Conservation (phyloP, 164 flowering plant genomes). For the Amborella trichopoda region DNA sequence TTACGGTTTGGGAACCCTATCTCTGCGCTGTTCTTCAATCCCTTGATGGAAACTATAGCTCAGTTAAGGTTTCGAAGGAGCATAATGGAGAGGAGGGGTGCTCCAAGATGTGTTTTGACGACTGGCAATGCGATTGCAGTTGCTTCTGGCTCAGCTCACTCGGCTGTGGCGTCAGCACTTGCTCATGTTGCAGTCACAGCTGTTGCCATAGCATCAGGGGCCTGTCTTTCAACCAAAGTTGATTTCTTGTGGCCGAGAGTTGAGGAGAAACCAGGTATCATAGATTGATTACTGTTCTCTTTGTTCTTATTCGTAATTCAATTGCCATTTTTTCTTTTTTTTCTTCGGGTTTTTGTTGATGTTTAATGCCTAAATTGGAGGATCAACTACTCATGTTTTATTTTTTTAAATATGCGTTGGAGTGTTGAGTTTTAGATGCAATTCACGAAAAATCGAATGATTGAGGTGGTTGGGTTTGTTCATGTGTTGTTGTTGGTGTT, state of each 20-base stretch:
- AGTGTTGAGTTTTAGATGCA: too few relatives aligned
- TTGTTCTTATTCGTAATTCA: not conserved
- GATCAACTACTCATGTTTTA: too few relatives aligned
- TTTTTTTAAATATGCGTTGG: too few relatives aligned
- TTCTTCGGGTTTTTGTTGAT: not conserved
- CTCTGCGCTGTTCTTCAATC: too few relatives aligned
- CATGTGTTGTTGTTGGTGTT: too few relatives aligned
- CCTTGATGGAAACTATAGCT: too few relatives aligned
- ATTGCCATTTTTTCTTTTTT: not conserved
- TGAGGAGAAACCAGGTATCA: conserved; percentile 63
- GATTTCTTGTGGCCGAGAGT: conserved; percentile 82
- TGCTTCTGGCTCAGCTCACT: conserved; percentile 53
- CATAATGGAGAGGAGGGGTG: too few relatives aligned
- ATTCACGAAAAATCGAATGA: too few relatives aligned
- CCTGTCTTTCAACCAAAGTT: conserved; percentile 87
- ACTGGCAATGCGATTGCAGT: conserved; percentile 62
- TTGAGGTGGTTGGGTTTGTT: too few relatives aligned
- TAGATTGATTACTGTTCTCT: not conserved
- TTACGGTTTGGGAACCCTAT: too few relatives aligned
- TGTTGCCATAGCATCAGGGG: conserved; percentile 89
- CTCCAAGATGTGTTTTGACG: too few relatives aligned
- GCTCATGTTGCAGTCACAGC: conserved; percentile 89
- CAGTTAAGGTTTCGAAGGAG: too few relatives aligned
- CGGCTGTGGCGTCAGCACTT: conserved; percentile 72
- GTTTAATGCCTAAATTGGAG: not conserved